phyloP scores from a whole-genome alignment of 345 rosid genomes.

The Populus davidiana region DNA sequence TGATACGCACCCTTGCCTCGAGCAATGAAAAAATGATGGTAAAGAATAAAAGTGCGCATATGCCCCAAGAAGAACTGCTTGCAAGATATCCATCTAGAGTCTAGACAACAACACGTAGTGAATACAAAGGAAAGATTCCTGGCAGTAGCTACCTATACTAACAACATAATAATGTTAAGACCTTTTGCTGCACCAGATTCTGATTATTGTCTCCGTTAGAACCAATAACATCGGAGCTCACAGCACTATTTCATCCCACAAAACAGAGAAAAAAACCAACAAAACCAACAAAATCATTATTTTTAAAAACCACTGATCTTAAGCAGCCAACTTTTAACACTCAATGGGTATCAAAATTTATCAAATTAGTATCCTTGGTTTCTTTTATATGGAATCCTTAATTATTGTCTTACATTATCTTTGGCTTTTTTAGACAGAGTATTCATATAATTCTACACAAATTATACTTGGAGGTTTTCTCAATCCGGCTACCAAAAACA shows the following conservation, averaged over 20 bases:
- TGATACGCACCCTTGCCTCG: background rate
- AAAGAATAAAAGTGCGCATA: background rate
- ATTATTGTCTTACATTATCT: too few species aligned
- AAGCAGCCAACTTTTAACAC: background rate
- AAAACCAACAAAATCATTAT: background rate
- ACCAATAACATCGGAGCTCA: background rate
- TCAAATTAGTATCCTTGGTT: too few species aligned
- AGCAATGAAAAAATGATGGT: background rate
- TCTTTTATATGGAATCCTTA: too few species aligned
- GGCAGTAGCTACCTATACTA: background rate
- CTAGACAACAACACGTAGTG: background rate
- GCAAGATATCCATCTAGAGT: background rate
- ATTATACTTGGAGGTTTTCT: background rate
- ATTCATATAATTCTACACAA: background rate
- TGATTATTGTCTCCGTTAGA: background rate
- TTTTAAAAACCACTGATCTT: background rate
- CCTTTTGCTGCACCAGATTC: background rate
- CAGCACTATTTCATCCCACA: background rate
- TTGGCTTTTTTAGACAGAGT: too few species aligned
- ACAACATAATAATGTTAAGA: background rate
- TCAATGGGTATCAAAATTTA: background rate
- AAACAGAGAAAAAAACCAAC: background rate
- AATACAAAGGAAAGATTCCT: background rate
- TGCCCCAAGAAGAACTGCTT: background rate
- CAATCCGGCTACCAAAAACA: background rate